Conservation (phyloP, 192 early-diverging fungal genomes). For the Powellomyces hirtus region DNA sequence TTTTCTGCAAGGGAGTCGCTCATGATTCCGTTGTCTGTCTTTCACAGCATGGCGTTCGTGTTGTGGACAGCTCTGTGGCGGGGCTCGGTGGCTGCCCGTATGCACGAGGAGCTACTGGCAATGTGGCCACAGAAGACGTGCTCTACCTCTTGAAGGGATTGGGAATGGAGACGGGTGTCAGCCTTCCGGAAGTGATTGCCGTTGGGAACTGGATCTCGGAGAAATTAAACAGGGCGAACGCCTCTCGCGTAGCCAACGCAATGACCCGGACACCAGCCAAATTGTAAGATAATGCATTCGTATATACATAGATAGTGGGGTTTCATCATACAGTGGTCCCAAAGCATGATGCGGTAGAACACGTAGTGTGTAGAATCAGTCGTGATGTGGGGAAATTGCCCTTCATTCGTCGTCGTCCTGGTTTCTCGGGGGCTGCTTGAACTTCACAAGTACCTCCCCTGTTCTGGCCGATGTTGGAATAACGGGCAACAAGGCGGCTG, state of each 20-base stretch:
- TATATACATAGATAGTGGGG: no score
- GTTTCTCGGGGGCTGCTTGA: slow-evolving; percentile 10
- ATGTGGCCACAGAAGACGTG: slow-evolving; percentile 96
- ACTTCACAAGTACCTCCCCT: slow-evolving; percentile 39
- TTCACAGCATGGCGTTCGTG: slow-evolving; percentile 74
- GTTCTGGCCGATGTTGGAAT: slow-evolving; percentile 51
- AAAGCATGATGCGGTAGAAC: no score
- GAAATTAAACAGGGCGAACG: slow-evolving; percentile 69
- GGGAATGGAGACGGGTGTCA: slow-evolving; percentile 77
- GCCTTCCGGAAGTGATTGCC: slow-evolving; percentile 68
- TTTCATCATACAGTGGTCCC: no score
- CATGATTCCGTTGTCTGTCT: slow-evolving; percentile 79
- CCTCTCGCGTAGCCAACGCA: slow-evolving; percentile 43
- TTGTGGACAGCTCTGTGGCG: slow-evolving; percentile 89
- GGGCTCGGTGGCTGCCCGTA: slow-evolving; percentile 96
- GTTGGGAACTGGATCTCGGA: slow-evolving; percentile 88
- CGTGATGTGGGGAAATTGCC: no score
- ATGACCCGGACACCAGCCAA: slow-evolving; percentile 24
- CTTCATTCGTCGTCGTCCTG: neutral
- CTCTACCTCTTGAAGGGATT: slow-evolving; percentile 87
- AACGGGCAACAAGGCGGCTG: slow-evolving; percentile 45
- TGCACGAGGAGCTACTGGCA: slow-evolving; percentile 92
- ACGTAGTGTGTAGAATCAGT: no score
- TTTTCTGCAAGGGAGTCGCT: slow-evolving; percentile 62
- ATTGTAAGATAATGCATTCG: no score